These are phyloP conservation scores for Aspergillus caelatus DNA, from an alignment of 2,329 filamentous ascomycete species.

Conservation along the genomic window DNA sequence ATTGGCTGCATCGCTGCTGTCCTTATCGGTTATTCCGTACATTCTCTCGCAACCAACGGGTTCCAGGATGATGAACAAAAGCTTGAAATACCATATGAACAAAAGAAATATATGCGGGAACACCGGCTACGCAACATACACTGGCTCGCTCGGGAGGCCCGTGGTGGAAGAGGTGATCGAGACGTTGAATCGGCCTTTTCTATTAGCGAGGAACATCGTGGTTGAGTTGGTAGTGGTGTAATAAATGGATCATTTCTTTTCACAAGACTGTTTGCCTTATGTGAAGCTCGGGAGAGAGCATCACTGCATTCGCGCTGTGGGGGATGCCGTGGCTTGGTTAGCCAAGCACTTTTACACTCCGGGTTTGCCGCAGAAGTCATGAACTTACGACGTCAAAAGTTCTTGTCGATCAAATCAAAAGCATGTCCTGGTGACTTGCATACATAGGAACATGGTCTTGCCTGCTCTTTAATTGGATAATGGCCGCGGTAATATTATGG, in stretches of 20 bases:
- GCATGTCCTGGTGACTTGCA: background rate
- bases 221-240: background rate
- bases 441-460: background rate
- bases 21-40: constrained; percentile 32
- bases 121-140: constrained; percentile 27
- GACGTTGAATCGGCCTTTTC: background rate
- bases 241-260: background rate
- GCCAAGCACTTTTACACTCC: background rate
- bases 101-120: constrained; percentile 34
- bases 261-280: too few species aligned
- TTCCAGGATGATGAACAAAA: constrained; percentile 18
- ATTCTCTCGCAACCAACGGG: constrained; percentile 20
- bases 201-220: background rate
- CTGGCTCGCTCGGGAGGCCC: constrained; percentile 22
- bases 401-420: background rate
- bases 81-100: constrained; percentile 25
- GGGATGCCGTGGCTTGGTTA: background rate
- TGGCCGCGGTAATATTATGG: too few species aligned
- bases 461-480: background rate
- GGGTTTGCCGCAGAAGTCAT: background rate
- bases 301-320: background rate
- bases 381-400: background rate
- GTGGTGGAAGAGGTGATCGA: background rate
- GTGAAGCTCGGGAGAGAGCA: background rate
- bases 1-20: constrained; percentile 28